phyloP scores from a whole-genome alignment of 139 green algal species.

The Nannochloris sp. region DNA sequence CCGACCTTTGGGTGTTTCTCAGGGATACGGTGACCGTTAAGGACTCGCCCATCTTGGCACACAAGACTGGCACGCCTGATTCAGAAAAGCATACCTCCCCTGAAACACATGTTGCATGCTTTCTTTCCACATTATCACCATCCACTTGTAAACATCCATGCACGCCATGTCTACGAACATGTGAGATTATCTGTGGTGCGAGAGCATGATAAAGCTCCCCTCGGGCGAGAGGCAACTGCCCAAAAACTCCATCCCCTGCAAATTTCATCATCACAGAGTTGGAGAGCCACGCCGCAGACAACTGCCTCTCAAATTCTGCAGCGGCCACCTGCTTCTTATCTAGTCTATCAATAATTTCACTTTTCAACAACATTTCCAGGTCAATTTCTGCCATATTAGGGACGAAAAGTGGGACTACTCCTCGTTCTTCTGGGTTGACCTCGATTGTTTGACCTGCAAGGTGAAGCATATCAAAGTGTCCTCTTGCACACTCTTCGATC shows the following conservation, averaged over 20 bases:
- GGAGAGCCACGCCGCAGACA: background rate
- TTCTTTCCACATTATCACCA: background rate
- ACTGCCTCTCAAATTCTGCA: background rate
- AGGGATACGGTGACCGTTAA: too few species aligned
- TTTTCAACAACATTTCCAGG: background rate
- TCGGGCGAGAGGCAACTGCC: background rate
- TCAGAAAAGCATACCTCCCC: too few species aligned
- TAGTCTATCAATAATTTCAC: background rate
- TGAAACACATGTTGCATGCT: too few species aligned
- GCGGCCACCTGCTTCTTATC: background rate
- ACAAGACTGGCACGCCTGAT: too few species aligned
- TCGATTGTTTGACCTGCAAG: background rate
- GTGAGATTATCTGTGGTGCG: background rate
- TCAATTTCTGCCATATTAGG: background rate
- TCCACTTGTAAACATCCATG: background rate
- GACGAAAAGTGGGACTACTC: background rate
- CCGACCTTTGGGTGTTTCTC: too few species aligned
- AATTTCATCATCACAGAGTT: background rate
- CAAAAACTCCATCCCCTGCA: background rate
- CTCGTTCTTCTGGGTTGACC: background rate
- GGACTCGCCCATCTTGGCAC: too few species aligned
- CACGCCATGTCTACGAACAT: background rate
- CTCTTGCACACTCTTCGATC: too few species aligned
- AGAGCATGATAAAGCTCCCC: background rate
- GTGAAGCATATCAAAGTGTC: too few species aligned